Percentiles rank a stretch among this genome's conserved stretches.
phyloP scores from a whole-genome alignment of 1,284 basidiomycete species.

The Coniferiporia sulphurascens region DNA sequence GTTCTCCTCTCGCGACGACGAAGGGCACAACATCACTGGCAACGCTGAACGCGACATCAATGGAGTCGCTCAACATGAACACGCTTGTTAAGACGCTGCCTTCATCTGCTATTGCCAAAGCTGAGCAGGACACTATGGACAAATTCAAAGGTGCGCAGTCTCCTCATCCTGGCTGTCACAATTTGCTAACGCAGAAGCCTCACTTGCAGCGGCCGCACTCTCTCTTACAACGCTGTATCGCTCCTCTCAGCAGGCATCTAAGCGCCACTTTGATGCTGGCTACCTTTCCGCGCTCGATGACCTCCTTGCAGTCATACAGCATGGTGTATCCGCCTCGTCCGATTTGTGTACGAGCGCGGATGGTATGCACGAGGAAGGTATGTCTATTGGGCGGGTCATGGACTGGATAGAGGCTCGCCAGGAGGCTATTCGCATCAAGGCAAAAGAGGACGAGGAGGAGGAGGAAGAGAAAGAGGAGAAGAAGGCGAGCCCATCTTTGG shows the following conservation, averaged over 20 bases:
- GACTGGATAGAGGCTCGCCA: constrained; percentile 72
- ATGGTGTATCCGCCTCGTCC: constrained; percentile 59
- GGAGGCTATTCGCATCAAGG: constrained; percentile 52
- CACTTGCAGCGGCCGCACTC: constrained; percentile 62
- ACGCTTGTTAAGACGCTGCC: constrained; percentile 71
- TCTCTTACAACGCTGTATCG: constrained; percentile 80
- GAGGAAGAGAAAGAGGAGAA: constrained; percentile 31
- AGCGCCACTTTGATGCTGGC: constrained; percentile 71
- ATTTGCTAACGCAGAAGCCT: neutral
- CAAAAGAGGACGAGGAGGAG: constrained; percentile 70
- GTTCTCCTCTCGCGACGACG: too few species aligned
- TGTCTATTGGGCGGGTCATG: constrained; percentile 72
- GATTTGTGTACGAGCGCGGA: constrained; percentile 32
- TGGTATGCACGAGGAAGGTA: constrained; percentile 33
- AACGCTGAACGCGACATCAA: too few species aligned
- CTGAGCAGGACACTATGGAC: constrained; percentile 72
- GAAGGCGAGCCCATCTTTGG: neutral
- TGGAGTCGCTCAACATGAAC: constrained; percentile 72
- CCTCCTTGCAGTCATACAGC: constrained; percentile 72
- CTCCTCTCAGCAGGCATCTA: constrained; percentile 66
- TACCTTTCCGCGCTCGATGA: constrained; percentile 74
- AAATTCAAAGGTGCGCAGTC: constrained; percentile 63
- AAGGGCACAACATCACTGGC: too few species aligned
- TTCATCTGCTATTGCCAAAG: constrained; percentile 47
- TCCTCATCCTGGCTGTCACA: neutral